These are phyloP conservation scores for Centrapalus pauciflorus DNA, from an alignment of 129 eudicot species.

Conservation along the genomic window DNA sequence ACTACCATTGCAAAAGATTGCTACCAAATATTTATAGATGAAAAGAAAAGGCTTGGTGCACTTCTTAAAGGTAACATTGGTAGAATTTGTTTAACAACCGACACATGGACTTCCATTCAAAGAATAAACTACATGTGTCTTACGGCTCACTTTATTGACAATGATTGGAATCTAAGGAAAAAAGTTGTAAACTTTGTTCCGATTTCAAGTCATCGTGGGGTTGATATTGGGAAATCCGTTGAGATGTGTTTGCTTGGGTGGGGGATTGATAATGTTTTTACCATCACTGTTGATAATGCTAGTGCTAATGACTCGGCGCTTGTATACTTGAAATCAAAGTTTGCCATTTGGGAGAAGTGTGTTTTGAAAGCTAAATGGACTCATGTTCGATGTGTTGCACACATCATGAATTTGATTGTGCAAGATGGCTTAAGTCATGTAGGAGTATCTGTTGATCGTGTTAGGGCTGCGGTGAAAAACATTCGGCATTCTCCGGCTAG, in stretches of 20 bases:
- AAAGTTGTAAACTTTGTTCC: conserved; percentile 7
- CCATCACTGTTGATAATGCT: conserved; percentile 18
- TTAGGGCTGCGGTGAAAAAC: neutral
- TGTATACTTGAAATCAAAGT: neutral
- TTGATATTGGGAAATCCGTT: neutral
- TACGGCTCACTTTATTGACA: conserved; percentile 16
- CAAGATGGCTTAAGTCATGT: too few species aligned
- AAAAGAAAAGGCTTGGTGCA: neutral
- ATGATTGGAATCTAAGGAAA: conserved; percentile 12
- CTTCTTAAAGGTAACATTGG: neutral
- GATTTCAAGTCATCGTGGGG: conserved; percentile 8
- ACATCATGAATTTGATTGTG: too few species aligned
- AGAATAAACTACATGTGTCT: conserved; percentile 15
- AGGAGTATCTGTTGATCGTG: too few species aligned
- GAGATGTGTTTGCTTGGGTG: conserved; percentile 16
- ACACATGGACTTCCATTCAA: conserved; percentile 23
- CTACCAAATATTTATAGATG: neutral
- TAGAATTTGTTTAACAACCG: neutral
- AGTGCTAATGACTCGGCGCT: neutral
- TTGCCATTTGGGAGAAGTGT: neutral
- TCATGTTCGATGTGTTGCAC: too few species aligned
- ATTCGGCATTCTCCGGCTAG: neutral
- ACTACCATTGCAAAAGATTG: neutral
- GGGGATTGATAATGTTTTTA: conserved; percentile 21
- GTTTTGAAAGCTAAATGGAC: too few species aligned